Evolutionary conservation across 2,329 filamentous ascomycete species (phyloP).

Genomic region (Clarireedia sp.): DNA sequence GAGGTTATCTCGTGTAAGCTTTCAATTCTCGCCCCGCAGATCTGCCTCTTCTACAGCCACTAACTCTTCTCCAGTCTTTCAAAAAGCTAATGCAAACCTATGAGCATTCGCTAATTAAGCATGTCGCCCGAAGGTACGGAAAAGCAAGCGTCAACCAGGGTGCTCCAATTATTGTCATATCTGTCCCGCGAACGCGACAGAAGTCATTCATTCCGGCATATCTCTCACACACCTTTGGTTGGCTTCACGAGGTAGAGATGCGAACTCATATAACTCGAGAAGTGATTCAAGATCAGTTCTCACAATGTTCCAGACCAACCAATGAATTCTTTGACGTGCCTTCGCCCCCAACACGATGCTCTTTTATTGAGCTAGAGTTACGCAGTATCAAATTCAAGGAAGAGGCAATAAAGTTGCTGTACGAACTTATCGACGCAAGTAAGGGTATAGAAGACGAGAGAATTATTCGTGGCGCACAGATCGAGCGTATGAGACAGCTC

Average conservation of each 20-base stretch:
- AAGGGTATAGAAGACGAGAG: background rate
- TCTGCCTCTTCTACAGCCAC: background rate
- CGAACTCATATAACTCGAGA: background rate
- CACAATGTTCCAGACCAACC: background rate
- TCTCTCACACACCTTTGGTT: background rate
- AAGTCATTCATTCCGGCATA: background rate
- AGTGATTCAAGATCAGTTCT: background rate
- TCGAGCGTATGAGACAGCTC: background rate
- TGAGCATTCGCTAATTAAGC: background rate
- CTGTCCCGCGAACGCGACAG: background rate
- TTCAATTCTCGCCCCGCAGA: background rate
- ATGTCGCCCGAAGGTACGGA: background rate
- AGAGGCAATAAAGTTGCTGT: background rate
- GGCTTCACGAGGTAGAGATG: background rate
- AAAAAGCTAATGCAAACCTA: slow-evolving; percentile 1
- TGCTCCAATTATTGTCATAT: background rate
- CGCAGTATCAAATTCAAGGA: background rate
- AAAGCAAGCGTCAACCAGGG: background rate
- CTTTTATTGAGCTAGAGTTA: background rate
- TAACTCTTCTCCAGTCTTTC: slow-evolving; percentile 4
- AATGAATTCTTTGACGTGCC: background rate
- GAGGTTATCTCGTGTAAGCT: slow-evolving; percentile 4
- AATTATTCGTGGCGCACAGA: background rate
- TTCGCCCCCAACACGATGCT: background rate
- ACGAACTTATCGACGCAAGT: background rate